Evolutionary conservation across 2,329 filamentous ascomycete genomes (phyloP), one percentile per base, ranked within the genome.

Genomic region (Ophiostoma populinum): DNA sequence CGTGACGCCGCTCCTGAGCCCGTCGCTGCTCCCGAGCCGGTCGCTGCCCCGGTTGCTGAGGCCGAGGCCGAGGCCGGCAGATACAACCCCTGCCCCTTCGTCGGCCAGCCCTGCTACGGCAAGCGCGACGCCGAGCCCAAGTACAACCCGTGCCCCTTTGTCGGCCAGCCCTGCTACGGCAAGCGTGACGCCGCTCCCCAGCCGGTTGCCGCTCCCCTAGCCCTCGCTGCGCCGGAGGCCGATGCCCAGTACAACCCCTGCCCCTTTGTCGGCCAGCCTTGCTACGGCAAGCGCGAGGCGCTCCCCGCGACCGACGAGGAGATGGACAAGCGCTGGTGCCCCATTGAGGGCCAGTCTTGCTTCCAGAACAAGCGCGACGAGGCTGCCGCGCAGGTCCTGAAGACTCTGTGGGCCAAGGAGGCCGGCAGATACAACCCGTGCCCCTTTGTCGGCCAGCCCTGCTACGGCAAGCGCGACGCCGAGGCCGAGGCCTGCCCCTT

Each of bases 321-420:
- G n/a, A n/a, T n/a, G n/a, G n/a, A n/a, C n/a, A 42, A 47, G 26
- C 42, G 41, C 36, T n/a, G n/a, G n/a, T 55, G 48, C 43, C 62
- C 59, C 46, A 39, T 45, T 32, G 46, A 47, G 20, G 59, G 61
- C 37, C 47, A 56, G 42, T 43, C 51, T 19, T 65, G 62, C 55
- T 22, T 7, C 21, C 6, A 22, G 12, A 18, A 26, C 16, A 33
- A 40, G 35, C 24, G 30, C n/a, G 47, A 50, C 40, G 46, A 51
- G n/a, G 29, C 43, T n/a, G n/a, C n/a, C n/a, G n/a, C n/a, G n/a
- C n/a, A n/a, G 36, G 36, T 20, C 38, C 43, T 46, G n/a, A n/a
- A n/a, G n/a, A n/a, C n/a, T n/a, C n/a, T n/a, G n/a, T n/a, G n/a
- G n/a, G n/a, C n/a, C n/a, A n/a, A n/a, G n/a, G n/a, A n/a, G n/a